Conservation (phyloP, 2,329 filamentous ascomycete species). For the Davidsoniella australis region DNA sequence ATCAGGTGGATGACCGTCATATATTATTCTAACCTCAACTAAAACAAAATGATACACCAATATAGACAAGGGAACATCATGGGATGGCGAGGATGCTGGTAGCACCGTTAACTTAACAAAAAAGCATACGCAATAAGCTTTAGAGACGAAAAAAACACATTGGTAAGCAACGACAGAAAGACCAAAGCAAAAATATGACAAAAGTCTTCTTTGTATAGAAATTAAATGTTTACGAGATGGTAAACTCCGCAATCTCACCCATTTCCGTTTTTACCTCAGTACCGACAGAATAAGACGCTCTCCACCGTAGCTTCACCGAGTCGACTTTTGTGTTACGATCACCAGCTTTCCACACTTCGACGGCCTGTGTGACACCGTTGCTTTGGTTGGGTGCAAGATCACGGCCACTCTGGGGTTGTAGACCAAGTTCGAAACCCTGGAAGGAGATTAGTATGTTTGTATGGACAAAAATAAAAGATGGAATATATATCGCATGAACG, state of each 20-base stretch:
- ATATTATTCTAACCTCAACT: too few relatives aligned
- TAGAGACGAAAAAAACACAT: neutral
- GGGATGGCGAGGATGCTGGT: too few relatives aligned
- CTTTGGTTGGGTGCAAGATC: conserved; percentile 56
- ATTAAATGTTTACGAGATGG: conserved; percentile 37
- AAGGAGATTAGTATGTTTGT: conserved; percentile 11
- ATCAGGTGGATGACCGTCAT: too few relatives aligned
- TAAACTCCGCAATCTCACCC: conserved; percentile 68
- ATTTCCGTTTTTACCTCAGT: conserved; percentile 55
- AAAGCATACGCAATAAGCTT: neutral
- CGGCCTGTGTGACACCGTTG: conserved; percentile 63
- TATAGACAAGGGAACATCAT: too few relatives aligned
- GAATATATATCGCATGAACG: conserved; percentile 11
- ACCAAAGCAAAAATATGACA: neutral
- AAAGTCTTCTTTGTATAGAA: neutral
- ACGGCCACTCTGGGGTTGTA: conserved; percentile 73
- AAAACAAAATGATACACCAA: neutral
- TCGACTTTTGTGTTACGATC: conserved; percentile 51
- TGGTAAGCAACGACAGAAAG: neutral
- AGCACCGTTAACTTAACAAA: neutral
- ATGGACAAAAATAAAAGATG: neutral
- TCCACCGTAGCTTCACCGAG: conserved; percentile 80
- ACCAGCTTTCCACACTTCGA: conserved; percentile 58
- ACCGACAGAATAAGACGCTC: conserved; percentile 60
- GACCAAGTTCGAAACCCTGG: conserved; percentile 62